Base-by-base conservation (phyloP, 1,139 yeast genomes). In the Geotrichum fermentans region DNA sequence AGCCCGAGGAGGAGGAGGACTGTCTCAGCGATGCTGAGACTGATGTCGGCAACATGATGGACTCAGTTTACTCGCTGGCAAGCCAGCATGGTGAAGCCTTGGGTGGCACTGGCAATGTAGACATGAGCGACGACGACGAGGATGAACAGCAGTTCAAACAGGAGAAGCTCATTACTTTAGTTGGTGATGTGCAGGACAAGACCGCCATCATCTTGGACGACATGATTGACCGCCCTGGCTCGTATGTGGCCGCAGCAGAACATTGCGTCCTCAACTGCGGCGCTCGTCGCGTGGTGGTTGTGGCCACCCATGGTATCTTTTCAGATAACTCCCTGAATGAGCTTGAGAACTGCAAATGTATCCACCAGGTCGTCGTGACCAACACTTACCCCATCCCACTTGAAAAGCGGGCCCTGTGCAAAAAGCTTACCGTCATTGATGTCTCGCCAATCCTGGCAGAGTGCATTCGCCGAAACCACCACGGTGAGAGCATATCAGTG, bases 381-480 rank as follows among this genome's bases (percentile, higher is more conserved):
- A 94, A 94, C 70, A 90, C 98, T 6, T 92, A 88, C 61, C 97
- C 98, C 51, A 85, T 90, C 52, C 78, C 81, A 33, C 74, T 75
- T 49, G 83, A 78, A 49, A 74, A 78, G 58, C 73, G 79, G 48
- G 75, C 73, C 47, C 73, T 71, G 45, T 75, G 80, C 54, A 70
- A 76, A 52, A 88, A 89, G 65, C 75, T 94, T 61, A 82, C 82
- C 11, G 85, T 88, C 44, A 92, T 94, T 61, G 98, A 94, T 64
- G 94, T 94, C 44, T 85, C 96, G 49, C 84, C 95, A 22, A 90
- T 92, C 50, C 85, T 94, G 64, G 97, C 98, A 32, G 99, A 94
- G 72, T 92, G 97, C 70, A 92, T 94, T 56, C 82, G 99, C 73
- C 84, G 99, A 72, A 96, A 92, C 66, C 98, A 94, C 67, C 90